These are phyloP conservation scores for Funneliformis geosporum DNA, from an alignment of 192 early-diverging fungal genomes.

Conservation along the genomic window DNA sequence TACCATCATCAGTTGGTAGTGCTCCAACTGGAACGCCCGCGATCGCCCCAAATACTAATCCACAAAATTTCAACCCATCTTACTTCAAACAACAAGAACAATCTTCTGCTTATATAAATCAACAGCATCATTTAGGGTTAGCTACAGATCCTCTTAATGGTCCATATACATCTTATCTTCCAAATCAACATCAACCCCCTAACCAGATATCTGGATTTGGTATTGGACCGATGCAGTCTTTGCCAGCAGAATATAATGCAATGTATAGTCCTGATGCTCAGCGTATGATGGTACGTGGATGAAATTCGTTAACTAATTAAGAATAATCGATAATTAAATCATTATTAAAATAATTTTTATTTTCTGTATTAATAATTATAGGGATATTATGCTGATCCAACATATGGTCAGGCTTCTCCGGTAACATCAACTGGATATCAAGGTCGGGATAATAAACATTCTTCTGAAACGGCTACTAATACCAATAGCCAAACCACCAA, in stretches of 20 bases:
- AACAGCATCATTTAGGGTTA: slow-evolving; percentile 48
- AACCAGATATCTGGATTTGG: slow-evolving; percentile 55
- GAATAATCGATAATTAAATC: too few relatives aligned
- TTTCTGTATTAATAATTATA: background rate
- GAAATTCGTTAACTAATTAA: too few relatives aligned
- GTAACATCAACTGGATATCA: slow-evolving; percentile 56
- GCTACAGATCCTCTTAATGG: slow-evolving; percentile 51
- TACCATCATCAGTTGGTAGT: slow-evolving; percentile 8
- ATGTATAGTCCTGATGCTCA: slow-evolving; percentile 68
- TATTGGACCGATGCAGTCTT: slow-evolving; percentile 54
- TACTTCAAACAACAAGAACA: slow-evolving; percentile 34
- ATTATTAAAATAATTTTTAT: too few relatives aligned
- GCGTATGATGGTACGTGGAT: slow-evolving; percentile 61
- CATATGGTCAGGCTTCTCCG: slow-evolving; percentile 60
- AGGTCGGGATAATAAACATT: slow-evolving; percentile 51
- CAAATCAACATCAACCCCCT: slow-evolving; percentile 47
- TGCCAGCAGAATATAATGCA: slow-evolving; percentile 58
- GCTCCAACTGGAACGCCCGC: slow-evolving; percentile 20
- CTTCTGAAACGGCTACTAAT: slow-evolving; percentile 41
- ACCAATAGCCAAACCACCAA: slow-evolving; percentile 39
- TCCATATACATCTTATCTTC: slow-evolving; percentile 57
- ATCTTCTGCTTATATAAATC: slow-evolving; percentile 61
- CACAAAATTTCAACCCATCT: slow-evolving; percentile 27
- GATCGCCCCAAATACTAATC: slow-evolving; percentile 19
- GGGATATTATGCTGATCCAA: slow-evolving; percentile 50